Evolutionary conservation across 768 basidiomycete species (phyloP).

Genomic region (Suillus weaverae): DNA sequence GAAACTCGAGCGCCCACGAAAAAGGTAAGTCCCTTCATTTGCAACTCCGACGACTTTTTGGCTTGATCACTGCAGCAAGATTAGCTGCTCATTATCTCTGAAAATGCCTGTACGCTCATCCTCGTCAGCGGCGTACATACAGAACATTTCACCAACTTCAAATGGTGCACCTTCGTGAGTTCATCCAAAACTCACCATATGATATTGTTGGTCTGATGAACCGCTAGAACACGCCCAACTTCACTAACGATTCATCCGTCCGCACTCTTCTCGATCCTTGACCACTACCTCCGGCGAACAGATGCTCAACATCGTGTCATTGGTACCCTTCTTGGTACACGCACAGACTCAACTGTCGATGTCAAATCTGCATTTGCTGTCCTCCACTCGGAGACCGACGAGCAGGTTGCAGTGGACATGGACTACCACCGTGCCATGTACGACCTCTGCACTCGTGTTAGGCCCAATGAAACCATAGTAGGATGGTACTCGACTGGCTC

Average conservation of each 20-base stretch:
- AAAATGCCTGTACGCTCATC: constrained; percentile 51
- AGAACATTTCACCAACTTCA: constrained; percentile 31
- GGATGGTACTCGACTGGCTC: constrained; percentile 91
- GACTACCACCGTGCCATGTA: constrained; percentile 94
- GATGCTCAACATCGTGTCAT: constrained; percentile 86
- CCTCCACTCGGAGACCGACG: constrained; percentile 86
- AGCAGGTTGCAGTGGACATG: constrained; percentile 95
- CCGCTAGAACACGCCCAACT: constrained; percentile 62
- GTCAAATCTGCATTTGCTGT: constrained; percentile 89
- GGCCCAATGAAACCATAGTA: constrained; percentile 89
- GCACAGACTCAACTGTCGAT: constrained; percentile 68
- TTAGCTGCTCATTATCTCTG: constrained; percentile 6
- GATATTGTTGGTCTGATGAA: background rate
- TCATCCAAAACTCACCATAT: background rate
- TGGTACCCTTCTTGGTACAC: constrained; percentile 88
- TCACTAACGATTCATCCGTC: constrained; percentile 86
- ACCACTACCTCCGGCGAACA: constrained; percentile 90
- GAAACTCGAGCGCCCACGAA: constrained; percentile 5
- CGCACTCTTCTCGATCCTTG: constrained; percentile 91
- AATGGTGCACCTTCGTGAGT: constrained; percentile 38
- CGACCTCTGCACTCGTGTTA: constrained; percentile 64
- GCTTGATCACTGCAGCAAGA: constrained; percentile 10
- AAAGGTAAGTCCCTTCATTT: constrained; percentile 17
- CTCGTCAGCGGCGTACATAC: constrained; percentile 46
- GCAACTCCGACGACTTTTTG: constrained; percentile 31